Base-by-base conservation (phyloP, 768 basidiomycete species). In the Amylocystis lapponica region DNA sequence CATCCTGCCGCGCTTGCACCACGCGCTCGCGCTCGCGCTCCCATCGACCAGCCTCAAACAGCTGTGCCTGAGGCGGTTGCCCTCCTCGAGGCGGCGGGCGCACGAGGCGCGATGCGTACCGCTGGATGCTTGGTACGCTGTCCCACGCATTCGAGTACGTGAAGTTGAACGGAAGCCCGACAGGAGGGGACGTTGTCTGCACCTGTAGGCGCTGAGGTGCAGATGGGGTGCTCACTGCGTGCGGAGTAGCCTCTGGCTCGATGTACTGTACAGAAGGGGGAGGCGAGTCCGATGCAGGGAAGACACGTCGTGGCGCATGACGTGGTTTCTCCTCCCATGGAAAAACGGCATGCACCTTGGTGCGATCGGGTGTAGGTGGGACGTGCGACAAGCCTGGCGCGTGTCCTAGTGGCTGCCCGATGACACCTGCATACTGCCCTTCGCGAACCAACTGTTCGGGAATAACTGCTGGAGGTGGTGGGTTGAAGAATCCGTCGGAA, bases 281-380 rank as follows among this genome's bases (percentile, higher is more conserved):
- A 20, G 75, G 79, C 36, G 72, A 67, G 36, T 83, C 81, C 23
- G 74, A 66, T n/a, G 62, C 65, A 22, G 87, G 90, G 55, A 90
- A 90, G 25, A 85, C 75, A 41, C 89, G 83, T 21, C 70, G 71
- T 12, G 87, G 88, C 49, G 72, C 52, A 36, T 69, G 73, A 25
- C 85, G 78, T 11, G 77, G 82, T 53, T 76, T 75, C 46, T 81
- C 76, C 59, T 99, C 95, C 95, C 95, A 99, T n/a, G 95, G 93
- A 63, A 99, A 98, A 26, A 96, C 70, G 26, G 74, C 68, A 47
- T 82, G 83, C 17, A 94, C 76, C 55, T 86, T 86, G 20, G 64
- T 65, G 21, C 68, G 74, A 58, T 93, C 87, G 3, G 92, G 89
- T 50, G 70, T 74, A 5, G 75, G 74, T 11, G 66, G 63, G 13